Evolutionary conservation across 2,329 filamentous ascomycete genomes (phyloP), one percentile per base, ranked within the genome.

Genomic region (Aspergillus pseudotamarii): DNA sequence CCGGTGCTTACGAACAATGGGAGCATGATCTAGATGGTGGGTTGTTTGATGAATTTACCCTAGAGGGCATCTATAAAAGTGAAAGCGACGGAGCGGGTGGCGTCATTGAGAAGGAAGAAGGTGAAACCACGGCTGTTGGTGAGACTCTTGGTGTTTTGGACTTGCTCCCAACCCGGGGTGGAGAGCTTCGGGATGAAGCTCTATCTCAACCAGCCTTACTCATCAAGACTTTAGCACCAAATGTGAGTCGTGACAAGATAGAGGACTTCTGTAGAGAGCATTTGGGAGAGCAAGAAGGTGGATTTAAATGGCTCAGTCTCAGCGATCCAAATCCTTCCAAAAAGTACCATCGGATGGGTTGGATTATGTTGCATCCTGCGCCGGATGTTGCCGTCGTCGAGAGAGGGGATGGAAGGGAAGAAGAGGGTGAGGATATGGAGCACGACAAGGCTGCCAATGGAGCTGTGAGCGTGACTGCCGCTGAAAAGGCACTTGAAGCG

Each of bases 241-340:
- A 96, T 63, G 95, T 99, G 66, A 97, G 93, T 72, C 91, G 95
- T 45, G 89, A 91, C 57, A 98, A 97, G 72, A 87, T 99, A 23
- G 95, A 99, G 78, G 89, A 89, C 2, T 97, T 98, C 73, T 97
- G 94, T 79, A 95, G 93, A 74, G 94, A 97, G 77, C 91, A 97
- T 75, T 86, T 98, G 4, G 94, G 94, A 16, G 94, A 97, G 72
- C 90, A 89, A 54, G 90, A 95, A 67, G 94, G 94, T 58, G 94
- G 94, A 2, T 97, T 95, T 82, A 96, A 94, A 75, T 98, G 94
- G 89, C 84, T 99, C 6, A 98, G 94, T 38, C 85, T 99, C 57
- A 97, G 94, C 69, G 95, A 99, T 72, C 95, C 95, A 0, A 99
- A 99, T 74, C 95, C 95, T 1, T 91, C 93, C 72, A 99, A 99